Evolutionary conservation across 176 grass and related monocot genomes (phyloP), one percentile per base, ranked within the genome.

Genomic region (Aegilops umbellulata): DNA sequence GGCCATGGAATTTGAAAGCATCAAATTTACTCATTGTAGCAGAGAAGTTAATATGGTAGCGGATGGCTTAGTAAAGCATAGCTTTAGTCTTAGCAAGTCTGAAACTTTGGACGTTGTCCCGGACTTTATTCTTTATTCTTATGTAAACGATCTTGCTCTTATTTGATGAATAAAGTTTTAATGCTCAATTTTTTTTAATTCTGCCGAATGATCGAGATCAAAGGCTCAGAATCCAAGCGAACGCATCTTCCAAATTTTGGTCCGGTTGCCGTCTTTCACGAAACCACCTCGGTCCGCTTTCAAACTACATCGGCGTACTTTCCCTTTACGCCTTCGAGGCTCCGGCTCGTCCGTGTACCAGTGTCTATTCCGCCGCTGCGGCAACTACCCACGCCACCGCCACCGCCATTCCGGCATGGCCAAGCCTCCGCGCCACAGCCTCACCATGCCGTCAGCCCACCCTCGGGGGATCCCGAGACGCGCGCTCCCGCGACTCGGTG

Each of bases 361-460:
- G 41, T 47, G 41, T 16, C 55, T 22, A 42, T 73, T 51, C 67
- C 35, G 35, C 27, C 77, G 57, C 38, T 14, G 39, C 41, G 30
- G 61, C 74, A 64, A 60, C 81, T 20, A 3, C 65, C 29, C 20
- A 42, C 13, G 26, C 62, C 42, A 23, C 65, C 27, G 66, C 49
- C 47, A 58, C 66, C 2, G 70, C 71, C 41, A 25, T 49, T 58
- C 19, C 55, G 55, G 2, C 29, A 76, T 84, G 85, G 77, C 36
- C 51, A 80, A 69, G 77, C 69, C 60, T 69, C 19, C 61, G 35
- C 81, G 77, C 64, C 32, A 71, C 49, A 17, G 55, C 13, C 79
- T 41, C 24, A 78, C 51, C 77, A 58, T 15, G 61, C 3, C 83
- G 8, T 71, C 51, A 12, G 16, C 34, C 10, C 32, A 38, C 46